phyloP scores from a whole-genome alignment of 148 eudicot species.

The Pharnaceum exiguum region DNA sequence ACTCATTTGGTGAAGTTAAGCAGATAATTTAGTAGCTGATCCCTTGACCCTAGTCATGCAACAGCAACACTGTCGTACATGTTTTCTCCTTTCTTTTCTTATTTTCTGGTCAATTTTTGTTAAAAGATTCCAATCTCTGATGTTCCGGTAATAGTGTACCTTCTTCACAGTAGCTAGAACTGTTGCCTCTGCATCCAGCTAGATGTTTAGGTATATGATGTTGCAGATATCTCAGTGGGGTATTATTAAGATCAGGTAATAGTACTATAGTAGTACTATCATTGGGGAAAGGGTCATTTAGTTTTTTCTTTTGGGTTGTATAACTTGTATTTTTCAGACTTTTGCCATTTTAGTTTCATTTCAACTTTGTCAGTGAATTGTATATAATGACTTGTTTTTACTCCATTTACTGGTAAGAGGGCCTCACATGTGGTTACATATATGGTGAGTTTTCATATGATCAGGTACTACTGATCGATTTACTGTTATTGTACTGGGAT shows the following conservation, averaged over 20 bases:
- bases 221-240: slow-evolving; percentile 4
- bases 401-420: too few species aligned
- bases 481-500: too few species aligned
- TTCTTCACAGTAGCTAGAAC: neutral
- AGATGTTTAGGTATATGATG: neutral
- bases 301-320: neutral
- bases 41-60: slow-evolving; percentile 2
- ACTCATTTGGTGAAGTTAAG: neutral
- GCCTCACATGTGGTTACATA: too few species aligned
- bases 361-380: slow-evolving; percentile 4
- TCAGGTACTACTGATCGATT: too few species aligned
- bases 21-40: neutral
- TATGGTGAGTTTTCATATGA: too few species aligned
- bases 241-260: slow-evolving; percentile 9
- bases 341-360: neutral
- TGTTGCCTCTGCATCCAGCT: neutral
- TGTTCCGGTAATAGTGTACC: neutral
- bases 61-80: neutral
- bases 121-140: neutral
- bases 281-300: neutral
- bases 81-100: neutral
- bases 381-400: too few species aligned
- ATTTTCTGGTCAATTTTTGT: too few species aligned
- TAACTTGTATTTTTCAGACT: neutral
- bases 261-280: neutral